Percentiles rank a stretch among this genome's conserved stretches.
phyloP scores from a whole-genome alignment of 108 stramenopile genomes.

The Licmophora abbreviata region DNA sequence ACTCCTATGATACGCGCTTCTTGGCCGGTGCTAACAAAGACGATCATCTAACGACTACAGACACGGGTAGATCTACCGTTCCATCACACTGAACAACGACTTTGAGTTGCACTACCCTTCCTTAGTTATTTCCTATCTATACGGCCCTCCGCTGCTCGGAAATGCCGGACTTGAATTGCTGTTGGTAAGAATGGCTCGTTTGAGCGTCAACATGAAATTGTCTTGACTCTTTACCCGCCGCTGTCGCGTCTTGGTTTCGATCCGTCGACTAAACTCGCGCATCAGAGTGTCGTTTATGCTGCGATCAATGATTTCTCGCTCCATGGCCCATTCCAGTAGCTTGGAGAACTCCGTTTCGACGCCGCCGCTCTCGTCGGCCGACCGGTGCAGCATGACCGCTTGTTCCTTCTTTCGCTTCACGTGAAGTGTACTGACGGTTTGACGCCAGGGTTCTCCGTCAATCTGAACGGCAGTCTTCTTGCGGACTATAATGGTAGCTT shows the following conservation, averaged over 20 bases:
- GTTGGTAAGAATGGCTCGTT: slow-evolving; percentile 22
- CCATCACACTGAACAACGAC: too few relatives aligned
- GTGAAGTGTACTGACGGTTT: slow-evolving; percentile 39
- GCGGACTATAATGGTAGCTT: slow-evolving; percentile 54
- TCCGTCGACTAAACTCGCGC: slow-evolving; percentile 79
- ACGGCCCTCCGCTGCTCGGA: too few relatives aligned
- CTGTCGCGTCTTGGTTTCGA: slow-evolving; percentile 50
- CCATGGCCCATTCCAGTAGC: slow-evolving; percentile 73
- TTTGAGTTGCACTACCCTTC: too few relatives aligned
- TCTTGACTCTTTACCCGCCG: slow-evolving; percentile 21
- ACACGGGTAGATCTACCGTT: too few relatives aligned
- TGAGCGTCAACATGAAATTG: slow-evolving; percentile 18
- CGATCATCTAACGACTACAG: too few relatives aligned
- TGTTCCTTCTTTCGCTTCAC: slow-evolving; percentile 55
- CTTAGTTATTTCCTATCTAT: too few relatives aligned
- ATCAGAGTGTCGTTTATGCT: slow-evolving; percentile 47
- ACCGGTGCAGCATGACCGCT: slow-evolving; percentile 70
- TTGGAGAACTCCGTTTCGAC: slow-evolving; percentile 76
- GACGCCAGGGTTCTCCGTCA: slow-evolving; percentile 88
- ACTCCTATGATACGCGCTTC: too few relatives aligned
- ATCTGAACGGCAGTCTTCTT: slow-evolving; percentile 77
- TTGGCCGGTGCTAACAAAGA: too few relatives aligned
- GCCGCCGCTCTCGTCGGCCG: slow-evolving; percentile 55
- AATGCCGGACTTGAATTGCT: too few relatives aligned
- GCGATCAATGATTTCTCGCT: slow-evolving; percentile 47